Base-by-base conservation (phyloP, 495 filamentous ascomycete genomes). In the Aspergillus sclerotioniger region DNA sequence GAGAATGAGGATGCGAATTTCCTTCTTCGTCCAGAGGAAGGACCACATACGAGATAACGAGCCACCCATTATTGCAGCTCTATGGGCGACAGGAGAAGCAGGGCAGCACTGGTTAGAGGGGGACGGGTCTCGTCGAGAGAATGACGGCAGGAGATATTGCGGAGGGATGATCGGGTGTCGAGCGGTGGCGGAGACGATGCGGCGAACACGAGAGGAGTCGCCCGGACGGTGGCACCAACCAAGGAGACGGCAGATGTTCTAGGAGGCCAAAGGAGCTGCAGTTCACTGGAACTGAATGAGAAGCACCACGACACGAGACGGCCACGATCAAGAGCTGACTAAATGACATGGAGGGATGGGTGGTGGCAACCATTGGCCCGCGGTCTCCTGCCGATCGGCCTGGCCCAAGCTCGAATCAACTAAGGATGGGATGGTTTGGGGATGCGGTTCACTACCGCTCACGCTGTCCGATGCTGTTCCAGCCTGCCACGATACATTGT, bases 1-100 rank as follows among this genome's bases (percentile, higher is more conserved):
- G 56, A 98, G 76, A 57, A 98, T 98, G 61, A 98, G 77, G 69
- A 98, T 98, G 59, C 94, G 80, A 57, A 97, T 96, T 73, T 98
- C 94, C 75, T 97, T 98, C 81, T 97, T 97, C 25, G 88, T 76
- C 87, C 87, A 96, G 25, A 96, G 56, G 25, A 95, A 74, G 69
- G 85, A 87, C 71, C 92, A 82, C 41, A 86, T 66, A 75, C 87
- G 87, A 61, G 90, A 93, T 60, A 94, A 75, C 65, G 84, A 86
- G 54, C 80, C 87, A 67, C 92, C 92, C 92, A 97, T 97, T 59
- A 16, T 67, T 62, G 52, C 60, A 53, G n/a, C 10, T 67, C 46
- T 65, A 58, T 43, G 46, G 43, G 50, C 37, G 46, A 17, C 32
- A 31, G 46, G 15, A 17, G 28, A 37, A 39, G 35, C 35, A 12